Evolutionary conservation across 306 rosid genomes (phyloP).

Genomic region (Benincasa hispida): DNA sequence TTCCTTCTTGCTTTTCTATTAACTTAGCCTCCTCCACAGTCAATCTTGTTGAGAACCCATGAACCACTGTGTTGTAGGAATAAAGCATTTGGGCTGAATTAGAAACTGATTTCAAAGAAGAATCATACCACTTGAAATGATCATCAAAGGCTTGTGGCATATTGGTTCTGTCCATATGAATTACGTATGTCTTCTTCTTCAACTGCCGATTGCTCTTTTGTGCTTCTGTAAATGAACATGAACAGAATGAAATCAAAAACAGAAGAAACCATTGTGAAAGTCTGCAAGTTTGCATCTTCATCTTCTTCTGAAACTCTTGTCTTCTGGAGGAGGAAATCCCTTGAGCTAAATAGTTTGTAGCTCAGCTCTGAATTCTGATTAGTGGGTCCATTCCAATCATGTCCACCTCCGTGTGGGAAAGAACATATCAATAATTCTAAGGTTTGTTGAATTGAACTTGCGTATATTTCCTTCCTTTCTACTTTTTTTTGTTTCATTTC

Average conservation of each 20-base stretch:
- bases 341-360: neutral
- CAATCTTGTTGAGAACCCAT: constrained; percentile 80
- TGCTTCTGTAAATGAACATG: constrained; percentile 13
- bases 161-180: constrained; percentile 68
- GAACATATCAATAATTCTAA: neutral
- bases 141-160: constrained; percentile 57
- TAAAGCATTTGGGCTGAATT: constrained; percentile 63
- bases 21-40: constrained; percentile 51
- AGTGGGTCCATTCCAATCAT: constrained; percentile 9
- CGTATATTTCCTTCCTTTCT: neutral
- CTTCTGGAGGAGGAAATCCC: neutral
- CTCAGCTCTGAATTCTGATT: neutral
- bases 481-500: neutral
- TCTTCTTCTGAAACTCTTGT: constrained; percentile 9
- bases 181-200: constrained; percentile 56
- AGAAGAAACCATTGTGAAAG: constrained; percentile 16
- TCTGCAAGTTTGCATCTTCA: constrained; percentile 25
- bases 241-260: constrained; percentile 15
- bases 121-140: constrained; percentile 55
- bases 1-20: constrained; percentile 45
- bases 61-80: constrained; percentile 51
- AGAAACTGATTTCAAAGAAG: constrained; percentile 61
- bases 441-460: neutral
- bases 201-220: constrained; percentile 22
- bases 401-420: constrained; percentile 3